Conservation (phyloP, 768 basidiomycete genomes). For the Mrakia frigida region DNA sequence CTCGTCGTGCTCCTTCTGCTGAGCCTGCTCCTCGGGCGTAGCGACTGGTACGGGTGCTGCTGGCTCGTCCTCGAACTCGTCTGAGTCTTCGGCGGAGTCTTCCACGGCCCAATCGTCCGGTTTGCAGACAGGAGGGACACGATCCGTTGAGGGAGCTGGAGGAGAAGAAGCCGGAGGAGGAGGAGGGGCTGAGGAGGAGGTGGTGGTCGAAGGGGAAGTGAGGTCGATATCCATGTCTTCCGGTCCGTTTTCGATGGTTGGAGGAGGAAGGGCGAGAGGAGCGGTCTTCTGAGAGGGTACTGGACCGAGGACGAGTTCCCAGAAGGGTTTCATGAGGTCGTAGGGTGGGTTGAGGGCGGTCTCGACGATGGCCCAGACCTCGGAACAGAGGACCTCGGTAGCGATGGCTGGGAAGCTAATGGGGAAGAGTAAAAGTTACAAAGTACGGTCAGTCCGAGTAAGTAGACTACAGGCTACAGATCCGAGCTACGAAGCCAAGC, state of each 20-base stretch:
- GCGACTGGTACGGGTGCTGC: background rate
- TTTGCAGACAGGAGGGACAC: background rate
- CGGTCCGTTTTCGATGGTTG: constrained; percentile 1
- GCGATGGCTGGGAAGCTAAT: constrained; percentile 83
- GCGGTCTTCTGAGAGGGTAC: background rate
- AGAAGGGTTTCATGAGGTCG: constrained; percentile 76
- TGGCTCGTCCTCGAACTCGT: constrained; percentile 9
- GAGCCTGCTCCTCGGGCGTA: background rate
- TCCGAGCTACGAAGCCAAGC: too few relatives aligned
- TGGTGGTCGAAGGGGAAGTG: background rate
- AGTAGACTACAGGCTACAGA: too few relatives aligned
- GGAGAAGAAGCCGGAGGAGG: background rate
- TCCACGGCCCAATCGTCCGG: background rate
- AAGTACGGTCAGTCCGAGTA: background rate
- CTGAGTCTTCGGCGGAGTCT: background rate
- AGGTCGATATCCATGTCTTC: constrained; percentile 13
- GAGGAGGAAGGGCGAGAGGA: background rate
- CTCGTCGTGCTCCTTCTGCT: constrained; percentile 8
- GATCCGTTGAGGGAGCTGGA: background rate
- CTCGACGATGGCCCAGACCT: constrained; percentile 91
- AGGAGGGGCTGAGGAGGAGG: background rate
- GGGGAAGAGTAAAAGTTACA: background rate
- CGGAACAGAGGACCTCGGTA: constrained; percentile 91
- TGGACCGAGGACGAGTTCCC: constrained; percentile 60
- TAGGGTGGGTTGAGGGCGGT: constrained; percentile 69